Evolutionary conservation across 192 early-diverging fungal species (phyloP).

Genomic region (Mortierella hygrophila): DNA sequence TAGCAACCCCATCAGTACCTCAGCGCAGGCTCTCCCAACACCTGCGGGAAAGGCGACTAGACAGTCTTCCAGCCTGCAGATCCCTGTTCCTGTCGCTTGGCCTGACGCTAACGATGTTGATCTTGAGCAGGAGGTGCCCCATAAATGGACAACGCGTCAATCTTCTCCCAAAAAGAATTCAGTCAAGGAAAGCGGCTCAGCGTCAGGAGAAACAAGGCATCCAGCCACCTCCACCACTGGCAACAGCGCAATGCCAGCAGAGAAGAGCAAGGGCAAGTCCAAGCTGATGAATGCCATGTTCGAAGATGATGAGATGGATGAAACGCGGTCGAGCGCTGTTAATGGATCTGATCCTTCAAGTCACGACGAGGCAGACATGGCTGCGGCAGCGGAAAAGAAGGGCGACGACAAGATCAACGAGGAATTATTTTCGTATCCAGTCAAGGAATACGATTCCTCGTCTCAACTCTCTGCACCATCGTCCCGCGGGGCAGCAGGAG

Average conservation of each 20-base stretch:
- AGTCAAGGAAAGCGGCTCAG: neutral
- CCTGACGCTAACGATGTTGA: neutral
- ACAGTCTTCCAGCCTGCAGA: neutral
- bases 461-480: neutral
- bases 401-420: neutral
- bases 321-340: neutral
- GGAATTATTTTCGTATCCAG: neutral
- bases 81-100: conserved; percentile 19
- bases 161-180: neutral
- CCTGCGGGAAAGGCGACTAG: neutral
- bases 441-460: neutral
- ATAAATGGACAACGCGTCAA: neutral
- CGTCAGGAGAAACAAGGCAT: neutral
- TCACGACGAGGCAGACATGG: neutral
- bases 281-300: neutral
- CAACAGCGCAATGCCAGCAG: neutral
- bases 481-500: neutral
- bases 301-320: neutral
- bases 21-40: neutral
- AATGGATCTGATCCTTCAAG: neutral
- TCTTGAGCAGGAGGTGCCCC: neutral
- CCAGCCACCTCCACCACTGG: neutral
- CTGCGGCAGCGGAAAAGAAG: neutral
- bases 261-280: neutral
- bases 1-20: neutral